Percentiles rank a stretch among this genome's conserved stretches.
Conservation (phyloP, 805 yeast species). For the Sugiyamaella boreocaroliniensis region DNA sequence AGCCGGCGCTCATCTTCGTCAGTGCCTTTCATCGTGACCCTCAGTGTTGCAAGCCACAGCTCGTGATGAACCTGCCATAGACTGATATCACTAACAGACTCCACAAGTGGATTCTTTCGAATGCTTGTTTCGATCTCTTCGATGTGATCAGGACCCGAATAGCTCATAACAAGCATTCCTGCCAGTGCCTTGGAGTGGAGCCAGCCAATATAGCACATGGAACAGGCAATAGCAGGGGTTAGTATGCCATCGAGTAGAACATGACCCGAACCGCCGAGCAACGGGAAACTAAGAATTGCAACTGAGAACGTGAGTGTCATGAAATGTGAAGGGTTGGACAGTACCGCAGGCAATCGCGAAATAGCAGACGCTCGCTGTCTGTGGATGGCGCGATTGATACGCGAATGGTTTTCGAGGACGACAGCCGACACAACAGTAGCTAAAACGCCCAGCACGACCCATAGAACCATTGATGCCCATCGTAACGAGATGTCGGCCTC, state of each 20-base stretch:
- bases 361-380: slow-evolving; percentile 8
- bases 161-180: slow-evolving; percentile 40
- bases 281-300: slow-evolving; percentile 28
- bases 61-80: slow-evolving; percentile 41
- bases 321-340: slow-evolving; percentile 27
- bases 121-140: slow-evolving; percentile 24
- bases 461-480: slow-evolving; percentile 18
- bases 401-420: slow-evolving; percentile 30
- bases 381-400: slow-evolving; percentile 25
- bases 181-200: slow-evolving; percentile 34
- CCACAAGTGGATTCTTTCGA: slow-evolving; percentile 24
- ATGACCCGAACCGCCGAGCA: slow-evolving; percentile 22
- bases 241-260: slow-evolving; percentile 29
- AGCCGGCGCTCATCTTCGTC: slow-evolving; percentile 29
- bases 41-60: slow-evolving; percentile 35
- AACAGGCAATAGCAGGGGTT: slow-evolving; percentile 33
- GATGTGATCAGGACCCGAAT: slow-evolving; percentile 33
- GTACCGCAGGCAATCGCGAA: slow-evolving; percentile 16
- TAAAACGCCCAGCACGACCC: slow-evolving; percentile 24
- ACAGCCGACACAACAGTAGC: slow-evolving; percentile 33
- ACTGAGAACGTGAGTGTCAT: slow-evolving; percentile 30
- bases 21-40: slow-evolving; percentile 30
- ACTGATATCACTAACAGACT: slow-evolving; percentile 27
- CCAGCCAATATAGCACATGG: slow-evolving; percentile 39
- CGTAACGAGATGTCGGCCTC: slow-evolving; percentile 9